Percentiles rank a stretch among this genome's conserved stretches.
Evolutionary conservation across 441 rosid genomes (phyloP).

Genomic region (Rhodomyrtus psidioides): DNA sequence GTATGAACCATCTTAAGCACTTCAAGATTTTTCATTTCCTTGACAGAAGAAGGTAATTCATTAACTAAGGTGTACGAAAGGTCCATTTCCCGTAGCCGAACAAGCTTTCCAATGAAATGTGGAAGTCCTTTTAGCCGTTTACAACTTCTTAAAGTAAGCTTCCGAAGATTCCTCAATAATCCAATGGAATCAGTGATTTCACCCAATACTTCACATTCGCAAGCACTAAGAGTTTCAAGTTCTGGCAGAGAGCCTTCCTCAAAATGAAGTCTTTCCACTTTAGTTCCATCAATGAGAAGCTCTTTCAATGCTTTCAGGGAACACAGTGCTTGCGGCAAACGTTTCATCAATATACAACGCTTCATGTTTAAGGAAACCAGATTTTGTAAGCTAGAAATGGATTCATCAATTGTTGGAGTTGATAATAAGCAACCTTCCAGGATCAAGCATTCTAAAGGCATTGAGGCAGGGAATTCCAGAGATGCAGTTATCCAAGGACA

Average conservation of each 20-base stretch:
- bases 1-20: neutral
- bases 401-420: fast-evolving
- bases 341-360: fast-evolving
- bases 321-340: neutral
- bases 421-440: neutral
- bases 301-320: neutral
- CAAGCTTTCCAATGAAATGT: neutral
- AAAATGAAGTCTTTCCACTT: fast-evolving
- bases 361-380: neutral
- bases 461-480: neutral
- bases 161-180: neutral
- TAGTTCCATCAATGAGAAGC: neutral
- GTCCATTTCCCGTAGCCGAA: neutral
- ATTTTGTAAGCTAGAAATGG: neutral
- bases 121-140: fast-evolving
- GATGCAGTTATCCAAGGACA: neutral
- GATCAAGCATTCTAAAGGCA: neutral
- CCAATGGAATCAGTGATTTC: neutral
- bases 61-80: neutral
- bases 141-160: neutral
- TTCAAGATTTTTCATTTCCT: neutral
- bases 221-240: neutral
- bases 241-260: neutral
- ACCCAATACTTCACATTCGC: neutral
- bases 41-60: neutral